Evolutionary conservation across 345 rosid species (phyloP).

Genomic region (Laguncularia racemosa): DNA sequence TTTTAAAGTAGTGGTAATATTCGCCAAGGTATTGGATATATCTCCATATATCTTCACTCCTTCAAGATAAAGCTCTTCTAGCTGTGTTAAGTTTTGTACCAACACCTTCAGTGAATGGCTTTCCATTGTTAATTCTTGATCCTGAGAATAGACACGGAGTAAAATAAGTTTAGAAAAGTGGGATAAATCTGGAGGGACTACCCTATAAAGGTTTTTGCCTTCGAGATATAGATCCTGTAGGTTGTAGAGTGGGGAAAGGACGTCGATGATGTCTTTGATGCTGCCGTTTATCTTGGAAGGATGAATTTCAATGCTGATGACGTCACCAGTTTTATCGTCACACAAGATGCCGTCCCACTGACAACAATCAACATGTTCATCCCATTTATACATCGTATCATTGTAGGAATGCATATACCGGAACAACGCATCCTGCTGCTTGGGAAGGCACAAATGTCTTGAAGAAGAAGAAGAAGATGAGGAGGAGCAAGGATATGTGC

Average conservation of each 20-base stretch:
- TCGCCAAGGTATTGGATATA: conserved; percentile 1
- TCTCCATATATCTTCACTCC: not conserved
- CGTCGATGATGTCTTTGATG: conserved; percentile 1
- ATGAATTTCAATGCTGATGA: conserved; percentile 16
- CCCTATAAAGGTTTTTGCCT: conserved; percentile 1
- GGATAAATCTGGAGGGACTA: conserved; percentile 4
- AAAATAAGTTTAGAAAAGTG: conserved; percentile 9
- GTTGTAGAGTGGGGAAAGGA: conserved; percentile 1
- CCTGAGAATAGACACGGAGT: not conserved
- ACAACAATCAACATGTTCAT: conserved; percentile 10
- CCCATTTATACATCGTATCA: conserved; percentile 1
- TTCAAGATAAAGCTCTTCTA: conserved; percentile 4
- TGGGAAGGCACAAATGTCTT: not conserved
- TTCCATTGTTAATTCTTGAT: no score
- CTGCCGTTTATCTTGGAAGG: not conserved
- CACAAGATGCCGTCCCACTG: conserved; percentile 19
- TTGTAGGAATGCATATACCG: conserved; percentile 6
- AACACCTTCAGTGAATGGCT: not conserved
- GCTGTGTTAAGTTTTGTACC: conserved; percentile 7
- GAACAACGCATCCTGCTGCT: conserved; percentile 1
- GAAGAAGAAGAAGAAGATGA: not conserved
- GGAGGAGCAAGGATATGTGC: no score
- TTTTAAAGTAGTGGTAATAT: conserved; percentile 9
- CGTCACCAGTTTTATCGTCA: conserved; percentile 5
- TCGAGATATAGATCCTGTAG: not conserved